These are phyloP conservation scores for Penicillium paxilli DNA, from an alignment of 495 filamentous ascomycete species.

Conservation along the genomic window DNA sequence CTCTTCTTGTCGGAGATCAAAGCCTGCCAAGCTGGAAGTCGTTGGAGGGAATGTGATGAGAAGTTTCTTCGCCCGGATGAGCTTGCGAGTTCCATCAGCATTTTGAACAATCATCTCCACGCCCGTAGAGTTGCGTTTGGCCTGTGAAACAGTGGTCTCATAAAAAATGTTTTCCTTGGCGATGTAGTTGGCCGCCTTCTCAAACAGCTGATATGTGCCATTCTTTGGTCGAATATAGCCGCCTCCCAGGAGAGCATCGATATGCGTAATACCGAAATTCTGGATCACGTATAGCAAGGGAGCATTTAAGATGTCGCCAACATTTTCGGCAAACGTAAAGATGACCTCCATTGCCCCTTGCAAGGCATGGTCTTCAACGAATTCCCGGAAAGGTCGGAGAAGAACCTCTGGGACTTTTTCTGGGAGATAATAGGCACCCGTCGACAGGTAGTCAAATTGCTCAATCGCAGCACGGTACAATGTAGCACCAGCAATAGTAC, in stretches of 20 bases:
- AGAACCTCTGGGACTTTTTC: conserved; percentile 9
- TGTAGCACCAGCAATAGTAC: background rate
- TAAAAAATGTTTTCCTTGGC: conserved; percentile 3
- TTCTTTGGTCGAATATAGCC: conserved; percentile 10
- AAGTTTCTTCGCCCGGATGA: conserved; percentile 45
- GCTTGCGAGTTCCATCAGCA: conserved; percentile 30
- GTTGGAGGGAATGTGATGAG: conserved; percentile 38
- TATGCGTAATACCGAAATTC: conserved; percentile 6
- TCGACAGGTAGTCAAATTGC: conserved; percentile 7
- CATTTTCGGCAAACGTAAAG: conserved; percentile 7
- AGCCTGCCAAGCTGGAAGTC: conserved; percentile 25
- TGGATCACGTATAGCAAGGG: conserved; percentile 7
- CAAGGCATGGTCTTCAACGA: conserved; percentile 4
- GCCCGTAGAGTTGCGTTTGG: conserved; percentile 4
- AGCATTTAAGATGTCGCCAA: conserved; percentile 5
- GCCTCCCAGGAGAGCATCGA: conserved; percentile 1
- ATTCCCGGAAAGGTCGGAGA: conserved; percentile 6
- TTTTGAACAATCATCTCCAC: conserved; percentile 25
- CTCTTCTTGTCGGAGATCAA: conserved; percentile 40
- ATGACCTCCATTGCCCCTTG: conserved; percentile 5
- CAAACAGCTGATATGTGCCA: conserved; percentile 2
- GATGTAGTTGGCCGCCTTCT: conserved; percentile 5
- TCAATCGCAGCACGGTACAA: conserved; percentile 7
- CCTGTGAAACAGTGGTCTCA: conserved; percentile 9
- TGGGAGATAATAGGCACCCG: conserved; percentile 4